Conservation (phyloP, 2,329 filamentous ascomycete genomes). For the Trichoderma koningii region DNA sequence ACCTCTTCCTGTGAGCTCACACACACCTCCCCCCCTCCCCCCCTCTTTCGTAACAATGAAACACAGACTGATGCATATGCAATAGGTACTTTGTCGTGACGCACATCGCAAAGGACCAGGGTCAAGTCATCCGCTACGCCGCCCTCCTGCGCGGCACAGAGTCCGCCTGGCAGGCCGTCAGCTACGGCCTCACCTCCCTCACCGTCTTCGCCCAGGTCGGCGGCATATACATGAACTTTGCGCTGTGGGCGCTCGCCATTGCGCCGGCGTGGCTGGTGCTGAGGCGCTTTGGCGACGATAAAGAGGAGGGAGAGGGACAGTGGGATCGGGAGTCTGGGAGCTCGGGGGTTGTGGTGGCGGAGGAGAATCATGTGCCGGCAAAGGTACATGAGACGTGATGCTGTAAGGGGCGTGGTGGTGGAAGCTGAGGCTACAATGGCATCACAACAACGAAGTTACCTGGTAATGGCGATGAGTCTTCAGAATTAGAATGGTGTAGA, state of each 20-base stretch:
- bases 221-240: constrained; percentile 70
- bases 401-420: not conserved
- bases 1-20: constrained; percentile 62
- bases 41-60: not conserved
- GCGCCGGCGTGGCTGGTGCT: constrained; percentile 68
- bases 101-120: constrained; percentile 62
- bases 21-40: too few relatives aligned
- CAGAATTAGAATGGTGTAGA: too few relatives aligned
- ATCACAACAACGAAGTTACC: too few relatives aligned
- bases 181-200: constrained; percentile 67
- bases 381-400: constrained; percentile 17
- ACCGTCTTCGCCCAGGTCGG: constrained; percentile 65
- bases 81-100: constrained; percentile 68
- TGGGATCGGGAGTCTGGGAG: constrained; percentile 19
- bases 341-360: not conserved
- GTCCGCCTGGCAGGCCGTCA: constrained; percentile 71
- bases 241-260: constrained; percentile 65
- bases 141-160: constrained; percentile 70
- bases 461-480: too few relatives aligned
- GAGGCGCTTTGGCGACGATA: constrained; percentile 42
- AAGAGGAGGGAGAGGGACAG: constrained; percentile 2
- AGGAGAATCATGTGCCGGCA: constrained; percentile 1
- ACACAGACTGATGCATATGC: not conserved
- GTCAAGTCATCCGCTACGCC: constrained; percentile 68
- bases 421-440: not conserved